Evolutionary conservation across 306 rosid genomes (phyloP), one percentile per base, ranked within the genome.

Genomic region (Cyclanthera cordifolia): DNA sequence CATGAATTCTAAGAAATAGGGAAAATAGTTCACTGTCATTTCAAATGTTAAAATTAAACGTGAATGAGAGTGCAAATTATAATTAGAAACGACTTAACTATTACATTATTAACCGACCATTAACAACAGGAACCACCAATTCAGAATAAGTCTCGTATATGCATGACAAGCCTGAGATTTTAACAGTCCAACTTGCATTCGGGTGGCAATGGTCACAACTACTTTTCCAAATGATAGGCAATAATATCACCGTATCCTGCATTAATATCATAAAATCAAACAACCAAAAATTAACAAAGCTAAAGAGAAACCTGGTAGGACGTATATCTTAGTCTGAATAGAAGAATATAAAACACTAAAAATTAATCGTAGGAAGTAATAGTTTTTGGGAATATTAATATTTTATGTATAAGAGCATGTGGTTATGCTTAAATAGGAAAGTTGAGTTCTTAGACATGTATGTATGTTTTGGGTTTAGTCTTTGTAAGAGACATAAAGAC

Each of bases 201-300:
- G 6, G 41, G 69, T 63, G 52, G 66, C 66, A 58, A 58, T 28
- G 23, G 32, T 63, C 69, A 41, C 51, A 21, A 34, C 37, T 45
- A 21, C 21, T 23, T 65, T 45, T 16, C 70, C 34, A 23, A 19
- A 2, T 64, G 53, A 45, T 23, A 2, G 70, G 21, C 46, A 53
- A 45, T 65, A 65, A 65, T 46, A 24, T 65, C 70, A 65, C 53
- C n/a, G 23, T 65, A 39, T 41, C 39, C 54, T 65, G 70, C 53
- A 45, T 45, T 23, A 65, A 14, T 45, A 20, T 65, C 32, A 20
- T 45, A 65, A 45, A 60, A 46, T 7, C 53, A 45, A 65, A 39
- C 45, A 23, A 14, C 53, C 25, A 21, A 45, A 45, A 24, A 1
- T 20, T 12, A 65, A 45, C 37, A 46, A 24, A 14, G 70, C 70